Conservation (phyloP, 108 stramenopile species). For the Cyclotella sp. region DNA sequence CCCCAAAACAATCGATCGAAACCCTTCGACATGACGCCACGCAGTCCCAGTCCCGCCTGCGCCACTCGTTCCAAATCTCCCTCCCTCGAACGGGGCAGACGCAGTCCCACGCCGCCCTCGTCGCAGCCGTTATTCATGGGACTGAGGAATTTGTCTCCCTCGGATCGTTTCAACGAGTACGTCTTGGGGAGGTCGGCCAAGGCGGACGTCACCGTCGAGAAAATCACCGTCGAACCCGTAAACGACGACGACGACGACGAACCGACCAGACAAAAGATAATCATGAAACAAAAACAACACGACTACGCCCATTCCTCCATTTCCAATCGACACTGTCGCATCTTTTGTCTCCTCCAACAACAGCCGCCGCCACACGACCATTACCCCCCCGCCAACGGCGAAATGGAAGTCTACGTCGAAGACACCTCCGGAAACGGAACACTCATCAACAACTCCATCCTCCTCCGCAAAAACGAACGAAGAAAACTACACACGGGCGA, state of each 20-base stretch:
- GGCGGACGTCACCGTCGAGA: slow-evolving; percentile 15
- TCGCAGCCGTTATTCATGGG: slow-evolving; percentile 41
- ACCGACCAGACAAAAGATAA: too few species aligned
- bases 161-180: slow-evolving; percentile 60
- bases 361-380: slow-evolving; percentile 8
- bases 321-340: slow-evolving; percentile 80
- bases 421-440: slow-evolving; percentile 95
- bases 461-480: slow-evolving; percentile 74
- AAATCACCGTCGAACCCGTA: too few species aligned
- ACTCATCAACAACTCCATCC: slow-evolving; percentile 76
- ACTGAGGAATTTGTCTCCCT: slow-evolving; percentile 43
- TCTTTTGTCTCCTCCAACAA: slow-evolving; percentile 58
- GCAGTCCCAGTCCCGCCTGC: slow-evolving; percentile 8
- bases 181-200: slow-evolving; percentile 54
- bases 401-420: slow-evolving; percentile 85
- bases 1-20: neutral
- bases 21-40: slow-evolving; percentile 42
- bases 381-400: slow-evolving; percentile 8
- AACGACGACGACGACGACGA: too few species aligned
- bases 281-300: slow-evolving; percentile 34
- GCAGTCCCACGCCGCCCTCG: neutral
- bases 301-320: slow-evolving; percentile 78
- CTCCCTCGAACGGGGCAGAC: neutral
- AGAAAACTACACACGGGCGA: slow-evolving; percentile 91
- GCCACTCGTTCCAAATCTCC: slow-evolving; percentile 38